Base-by-base conservation (phyloP, 495 filamentous ascomycete species). In the Clohesyomyces aquaticus region DNA sequence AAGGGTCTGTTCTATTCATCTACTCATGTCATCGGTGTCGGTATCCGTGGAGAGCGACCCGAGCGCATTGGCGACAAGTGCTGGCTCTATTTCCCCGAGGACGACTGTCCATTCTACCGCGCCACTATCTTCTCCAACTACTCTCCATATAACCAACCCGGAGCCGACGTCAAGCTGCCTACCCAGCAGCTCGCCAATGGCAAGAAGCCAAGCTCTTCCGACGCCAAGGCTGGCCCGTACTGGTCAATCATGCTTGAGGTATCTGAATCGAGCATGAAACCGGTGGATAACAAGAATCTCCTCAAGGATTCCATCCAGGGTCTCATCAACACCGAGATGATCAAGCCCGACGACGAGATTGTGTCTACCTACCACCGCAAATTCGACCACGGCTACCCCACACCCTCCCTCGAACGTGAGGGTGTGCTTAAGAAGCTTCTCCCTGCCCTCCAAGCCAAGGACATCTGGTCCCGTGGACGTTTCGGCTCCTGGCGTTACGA, bases 121-220 rank as follows among this genome's bases (percentile, higher is more conserved):
- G 94, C 94, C 73, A 99, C 94, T 65, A 98, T 99, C 80, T 99
- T 99, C 87, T 98, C 94, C 79, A 99, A 99, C 87, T 99, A 99
- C 84, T 98, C 95, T 18, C 94, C 93, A 61, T 85, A 96, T 85
- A 99, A 99, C 81, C 94, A 98, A 79, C 94, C 94, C 19, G 79
- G 87, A 55, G 80, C 83, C 46, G 86, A 86, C 59, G 87, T 83
- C 72, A 94, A 95, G 81, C 88, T 99, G 41, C 84, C 91, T 46
- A 98, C 94, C 14, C 79, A 89, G 59, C 88, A 91, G 72, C 83
- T 91, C 28, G 94, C 91, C 25, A 81, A 96, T 65, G 94, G 94
- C 77, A 87, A 85, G 76, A 88, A 89, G 78, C 85, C 93, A 42
- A 71, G 77, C 26, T 87, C 79, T 72, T 80, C 79, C 49, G 83